A percentile compares a stretch with the other conserved stretches of the same genome.
Evolutionary conservation across 495 filamentous ascomycete genomes (phyloP).

Genomic region (Penicillium soppii): DNA sequence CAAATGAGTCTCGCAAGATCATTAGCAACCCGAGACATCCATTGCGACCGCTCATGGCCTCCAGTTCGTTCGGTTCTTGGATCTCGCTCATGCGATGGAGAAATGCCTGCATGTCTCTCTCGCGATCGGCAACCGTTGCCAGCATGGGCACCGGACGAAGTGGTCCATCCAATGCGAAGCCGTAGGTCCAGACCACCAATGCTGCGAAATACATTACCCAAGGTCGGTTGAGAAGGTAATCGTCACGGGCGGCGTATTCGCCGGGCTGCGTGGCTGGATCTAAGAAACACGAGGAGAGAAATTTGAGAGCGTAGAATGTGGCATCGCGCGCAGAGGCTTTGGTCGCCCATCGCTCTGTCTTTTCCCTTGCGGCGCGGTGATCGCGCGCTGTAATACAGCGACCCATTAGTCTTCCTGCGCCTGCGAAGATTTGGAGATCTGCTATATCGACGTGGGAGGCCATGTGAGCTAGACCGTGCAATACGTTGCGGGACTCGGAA

Average conservation of each 20-base stretch:
- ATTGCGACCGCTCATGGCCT: constrained; percentile 73
- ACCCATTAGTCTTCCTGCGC: constrained; percentile 79
- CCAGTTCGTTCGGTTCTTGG: constrained; percentile 77
- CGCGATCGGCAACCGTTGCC: constrained; percentile 59
- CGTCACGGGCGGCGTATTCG: constrained; percentile 79
- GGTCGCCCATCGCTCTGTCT: constrained; percentile 85
- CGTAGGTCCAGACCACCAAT: constrained; percentile 93
- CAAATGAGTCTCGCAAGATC: constrained; percentile 78
- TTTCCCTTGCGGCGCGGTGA: constrained; percentile 72
- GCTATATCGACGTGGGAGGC: constrained; percentile 96
- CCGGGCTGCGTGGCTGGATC: constrained; percentile 44
- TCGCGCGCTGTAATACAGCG: constrained; percentile 81
- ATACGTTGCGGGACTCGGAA: constrained; percentile 74
- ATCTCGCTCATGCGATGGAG: constrained; percentile 72
- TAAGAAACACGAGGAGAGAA: constrained; percentile 76
- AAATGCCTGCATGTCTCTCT: constrained; percentile 77
- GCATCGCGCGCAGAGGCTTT: constrained; percentile 90
- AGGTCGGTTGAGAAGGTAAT: constrained; percentile 85
- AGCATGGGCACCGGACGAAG: constrained; percentile 54
- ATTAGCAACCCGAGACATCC: constrained; percentile 79
- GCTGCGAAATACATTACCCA: constrained; percentile 97
- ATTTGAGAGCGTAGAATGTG: constrained; percentile 88
- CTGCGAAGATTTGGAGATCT: constrained; percentile 95
- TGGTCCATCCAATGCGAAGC: constrained; percentile 85
- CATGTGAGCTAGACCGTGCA: constrained; percentile 96